These are phyloP conservation scores for Pichia norvegensis DNA, from an alignment of 1,139 yeast species.

Conservation along the genomic window DNA sequence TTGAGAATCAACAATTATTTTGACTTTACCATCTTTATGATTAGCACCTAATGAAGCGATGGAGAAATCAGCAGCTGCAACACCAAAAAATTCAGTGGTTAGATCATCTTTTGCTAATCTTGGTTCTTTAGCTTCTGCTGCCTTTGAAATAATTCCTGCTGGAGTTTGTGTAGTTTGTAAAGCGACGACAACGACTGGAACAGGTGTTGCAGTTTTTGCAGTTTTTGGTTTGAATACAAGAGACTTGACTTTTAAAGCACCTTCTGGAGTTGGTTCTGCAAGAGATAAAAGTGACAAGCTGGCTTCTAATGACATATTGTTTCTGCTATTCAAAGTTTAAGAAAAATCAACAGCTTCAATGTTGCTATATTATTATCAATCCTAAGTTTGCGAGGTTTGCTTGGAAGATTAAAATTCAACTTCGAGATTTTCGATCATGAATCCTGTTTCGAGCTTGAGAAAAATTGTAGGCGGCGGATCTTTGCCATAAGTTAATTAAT, in stretches of 20 bases:
- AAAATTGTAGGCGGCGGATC: no score
- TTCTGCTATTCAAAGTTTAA: background rate
- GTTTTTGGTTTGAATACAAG: constrained; percentile 89
- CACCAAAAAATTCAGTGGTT: constrained; percentile 56
- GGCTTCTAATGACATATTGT: constrained; percentile 46
- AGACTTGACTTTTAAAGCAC: constrained; percentile 47
- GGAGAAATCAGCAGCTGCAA: constrained; percentile 59
- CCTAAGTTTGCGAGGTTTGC: background rate
- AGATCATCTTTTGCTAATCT: constrained; percentile 81
- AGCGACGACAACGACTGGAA: constrained; percentile 78
- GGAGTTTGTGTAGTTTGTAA: constrained; percentile 67
- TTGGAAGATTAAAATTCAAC: no score
- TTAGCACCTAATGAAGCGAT: constrained; percentile 49
- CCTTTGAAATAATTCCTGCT: constrained; percentile 51
- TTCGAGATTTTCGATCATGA: no score
- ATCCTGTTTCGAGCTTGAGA: no score
- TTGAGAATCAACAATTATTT: constrained; percentile 55
- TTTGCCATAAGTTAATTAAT: no score
- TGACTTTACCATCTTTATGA: constrained; percentile 52
- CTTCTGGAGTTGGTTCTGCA: constrained; percentile 40
- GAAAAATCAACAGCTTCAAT: background rate
- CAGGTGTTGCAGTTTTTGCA: constrained; percentile 72
- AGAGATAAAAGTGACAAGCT: constrained; percentile 48
- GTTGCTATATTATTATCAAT: background rate
- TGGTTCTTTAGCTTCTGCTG: constrained; percentile 75